phyloP scores from a whole-genome alignment of 2,329 filamentous ascomycete species.

The Sporothrix schenckii region DNA sequence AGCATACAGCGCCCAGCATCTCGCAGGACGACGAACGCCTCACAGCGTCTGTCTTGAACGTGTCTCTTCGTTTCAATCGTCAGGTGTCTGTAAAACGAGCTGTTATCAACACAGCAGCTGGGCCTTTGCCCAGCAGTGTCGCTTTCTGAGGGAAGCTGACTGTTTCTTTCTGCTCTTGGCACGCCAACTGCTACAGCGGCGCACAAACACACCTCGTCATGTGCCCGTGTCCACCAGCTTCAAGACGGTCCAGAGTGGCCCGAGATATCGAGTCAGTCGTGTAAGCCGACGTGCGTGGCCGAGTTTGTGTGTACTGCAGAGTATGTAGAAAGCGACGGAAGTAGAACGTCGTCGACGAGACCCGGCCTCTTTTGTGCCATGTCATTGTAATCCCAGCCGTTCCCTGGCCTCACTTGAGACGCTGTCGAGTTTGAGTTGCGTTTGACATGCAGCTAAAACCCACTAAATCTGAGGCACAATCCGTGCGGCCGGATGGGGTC shows the following conservation, averaged over 20 bases:
- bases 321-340: not conserved
- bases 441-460: slow-evolving; percentile 33
- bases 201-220: slow-evolving; percentile 10
- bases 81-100: not conserved
- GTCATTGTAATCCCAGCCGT: slow-evolving; percentile 5
- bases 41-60: slow-evolving; percentile 2
- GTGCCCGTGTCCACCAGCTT: not conserved
- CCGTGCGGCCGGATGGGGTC: slow-evolving; percentile 29
- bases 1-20: not conserved
- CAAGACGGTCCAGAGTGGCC: not conserved
- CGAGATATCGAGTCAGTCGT: not conserved
- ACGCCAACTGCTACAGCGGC: not conserved
- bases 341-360: not conserved
- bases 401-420: slow-evolving; percentile 34
- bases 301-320: too few species aligned
- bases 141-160: not conserved
- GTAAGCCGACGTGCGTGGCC: not conserved
- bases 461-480: slow-evolving; percentile 33
- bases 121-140: not conserved
- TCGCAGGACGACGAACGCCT: not conserved
- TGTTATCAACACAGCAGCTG: not conserved
- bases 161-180: not conserved
- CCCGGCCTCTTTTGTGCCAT: not conserved
- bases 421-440: slow-evolving; percentile 35
- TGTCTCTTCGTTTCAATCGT: not conserved